Percentiles rank a stretch among this genome's conserved stretches.
Conservation (phyloP, 2,329 filamentous ascomycete species). For the Fusarium tuaranense region DNA sequence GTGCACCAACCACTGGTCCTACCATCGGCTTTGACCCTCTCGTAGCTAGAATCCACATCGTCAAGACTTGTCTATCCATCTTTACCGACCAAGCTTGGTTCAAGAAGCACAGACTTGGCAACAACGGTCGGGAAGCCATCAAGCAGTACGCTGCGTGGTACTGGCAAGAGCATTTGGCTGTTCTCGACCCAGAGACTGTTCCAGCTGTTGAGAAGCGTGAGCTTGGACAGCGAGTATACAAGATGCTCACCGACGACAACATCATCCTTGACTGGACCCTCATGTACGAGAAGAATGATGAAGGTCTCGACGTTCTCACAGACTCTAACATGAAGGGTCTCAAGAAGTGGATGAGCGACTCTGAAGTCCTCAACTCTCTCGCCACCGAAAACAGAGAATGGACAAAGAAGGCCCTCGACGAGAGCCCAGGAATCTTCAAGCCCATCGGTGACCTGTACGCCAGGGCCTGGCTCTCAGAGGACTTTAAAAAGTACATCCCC, state of each 20-base stretch:
- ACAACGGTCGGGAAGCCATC: constrained; percentile 45
- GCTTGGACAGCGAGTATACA: constrained; percentile 49
- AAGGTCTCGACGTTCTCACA: constrained; percentile 56
- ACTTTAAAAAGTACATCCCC: constrained; percentile 52
- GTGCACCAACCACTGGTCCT: constrained; percentile 22
- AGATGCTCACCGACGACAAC: constrained; percentile 53
- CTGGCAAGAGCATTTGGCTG: constrained; percentile 57
- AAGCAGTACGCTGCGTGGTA: constrained; percentile 59
- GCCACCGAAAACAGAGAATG: constrained; percentile 47
- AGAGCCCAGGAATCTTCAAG: constrained; percentile 50
- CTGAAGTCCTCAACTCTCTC: constrained; percentile 47
- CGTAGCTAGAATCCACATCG: constrained; percentile 51
- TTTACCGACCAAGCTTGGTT: constrained; percentile 52
- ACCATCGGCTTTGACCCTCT: constrained; percentile 51
- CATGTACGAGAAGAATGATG: constrained; percentile 54
- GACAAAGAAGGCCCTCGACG: constrained; percentile 41
- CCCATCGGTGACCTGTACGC: constrained; percentile 54
- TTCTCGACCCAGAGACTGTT: constrained; percentile 47
- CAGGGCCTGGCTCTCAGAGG: constrained; percentile 51
- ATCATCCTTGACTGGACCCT: constrained; percentile 56
- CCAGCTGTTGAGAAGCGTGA: constrained; percentile 46
- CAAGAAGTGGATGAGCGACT: constrained; percentile 51
- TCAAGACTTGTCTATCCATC: constrained; percentile 54
- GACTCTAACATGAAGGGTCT: constrained; percentile 53
- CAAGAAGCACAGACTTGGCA: constrained; percentile 41